Evolutionary conservation across 1,139 yeast genomes (phyloP).

Genomic region (Yamadazyma taylorii): DNA sequence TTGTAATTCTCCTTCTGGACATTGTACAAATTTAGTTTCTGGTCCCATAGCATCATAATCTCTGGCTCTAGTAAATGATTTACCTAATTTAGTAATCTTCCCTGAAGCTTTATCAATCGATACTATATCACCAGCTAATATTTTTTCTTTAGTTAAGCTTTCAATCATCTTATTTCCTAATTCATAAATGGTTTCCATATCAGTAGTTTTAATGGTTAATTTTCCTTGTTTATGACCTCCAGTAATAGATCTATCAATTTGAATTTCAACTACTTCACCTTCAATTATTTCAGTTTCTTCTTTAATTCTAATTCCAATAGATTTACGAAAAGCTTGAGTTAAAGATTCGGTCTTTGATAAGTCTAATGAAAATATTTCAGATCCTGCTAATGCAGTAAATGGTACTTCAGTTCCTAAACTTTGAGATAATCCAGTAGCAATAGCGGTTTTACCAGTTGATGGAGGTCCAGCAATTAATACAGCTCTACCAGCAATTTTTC

Average conservation of each 20-base stretch:
- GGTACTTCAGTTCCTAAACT: conserved; percentile 90
- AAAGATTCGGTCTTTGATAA: conserved; percentile 92
- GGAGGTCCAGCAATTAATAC: conserved; percentile 97
- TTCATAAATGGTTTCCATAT: conserved; percentile 98
- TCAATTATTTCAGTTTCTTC: conserved; percentile 97
- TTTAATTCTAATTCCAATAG: conserved; percentile 92
- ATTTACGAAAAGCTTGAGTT: conserved; percentile 92
- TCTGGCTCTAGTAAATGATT: conserved; percentile 92
- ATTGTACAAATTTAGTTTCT: conserved; percentile 94
- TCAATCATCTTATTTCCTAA: conserved; percentile 97
- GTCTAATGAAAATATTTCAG: conserved; percentile 90
- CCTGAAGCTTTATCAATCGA: conserved; percentile 96
- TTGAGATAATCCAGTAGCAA: conserved; percentile 96
- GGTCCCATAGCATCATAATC: conserved; percentile 99
- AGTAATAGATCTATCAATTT: conserved; percentile 91
- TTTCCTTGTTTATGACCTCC: conserved; percentile 99
- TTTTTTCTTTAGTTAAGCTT: conserved; percentile 90
- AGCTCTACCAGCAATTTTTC: conserved; percentile 96
- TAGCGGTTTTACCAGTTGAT: conserved; percentile 97
- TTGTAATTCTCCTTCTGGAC: conserved; percentile 98
- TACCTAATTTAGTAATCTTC: conserved; percentile 88
- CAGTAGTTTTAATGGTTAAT: conserved; percentile 94
- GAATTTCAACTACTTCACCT: conserved; percentile 98
- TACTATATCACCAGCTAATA: conserved; percentile 95
- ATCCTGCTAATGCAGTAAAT: conserved; percentile 91